Percentiles rank a stretch among this genome's conserved stretches.
phyloP scores from a whole-genome alignment of 257 asterid genomes.

The Haberlea rhodopensis region DNA sequence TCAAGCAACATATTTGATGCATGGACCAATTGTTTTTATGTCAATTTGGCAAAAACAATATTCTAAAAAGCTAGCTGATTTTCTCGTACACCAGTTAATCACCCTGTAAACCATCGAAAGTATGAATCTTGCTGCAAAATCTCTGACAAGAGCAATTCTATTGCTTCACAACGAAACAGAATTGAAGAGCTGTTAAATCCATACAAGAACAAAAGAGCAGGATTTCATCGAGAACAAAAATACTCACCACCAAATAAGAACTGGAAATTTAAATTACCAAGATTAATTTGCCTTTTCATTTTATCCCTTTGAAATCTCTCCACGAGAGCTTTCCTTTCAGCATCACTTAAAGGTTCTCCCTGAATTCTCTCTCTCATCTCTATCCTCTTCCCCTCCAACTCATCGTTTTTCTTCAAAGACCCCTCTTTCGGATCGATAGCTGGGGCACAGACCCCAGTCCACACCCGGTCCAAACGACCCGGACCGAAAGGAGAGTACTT shows the following conservation, averaged over 20 bases:
- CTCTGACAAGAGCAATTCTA: slow-evolving; percentile 4
- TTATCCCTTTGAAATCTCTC: slow-evolving; percentile 66
- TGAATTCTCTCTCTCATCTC: slow-evolving; percentile 48
- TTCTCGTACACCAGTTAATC: neutral
- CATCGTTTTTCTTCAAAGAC: slow-evolving; percentile 45
- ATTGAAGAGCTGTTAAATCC: neutral
- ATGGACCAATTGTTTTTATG: no score
- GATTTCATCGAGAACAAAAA: slow-evolving; percentile 2
- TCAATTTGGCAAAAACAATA: no score
- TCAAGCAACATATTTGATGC: no score
- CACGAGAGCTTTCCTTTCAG: slow-evolving; percentile 73
- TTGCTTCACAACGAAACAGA: neutral
- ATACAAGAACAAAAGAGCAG: neutral
- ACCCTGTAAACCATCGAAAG: no score
- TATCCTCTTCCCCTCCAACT: slow-evolving; percentile 72
- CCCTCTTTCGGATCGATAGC: slow-evolving; percentile 73
- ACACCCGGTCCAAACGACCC: slow-evolving; percentile 60
- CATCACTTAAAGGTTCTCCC: slow-evolving; percentile 69
- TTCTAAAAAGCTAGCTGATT: no score
- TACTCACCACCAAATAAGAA: neutral
- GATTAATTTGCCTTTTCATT: slow-evolving; percentile 75
- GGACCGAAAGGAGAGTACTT: slow-evolving; percentile 98
- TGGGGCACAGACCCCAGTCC: slow-evolving; percentile 98
- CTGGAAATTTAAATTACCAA: slow-evolving; percentile 45
- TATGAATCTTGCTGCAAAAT: neutral